phyloP scores from a whole-genome alignment of 495 filamentous ascomycete species.

The Aspergillus bertholletiae region DNA sequence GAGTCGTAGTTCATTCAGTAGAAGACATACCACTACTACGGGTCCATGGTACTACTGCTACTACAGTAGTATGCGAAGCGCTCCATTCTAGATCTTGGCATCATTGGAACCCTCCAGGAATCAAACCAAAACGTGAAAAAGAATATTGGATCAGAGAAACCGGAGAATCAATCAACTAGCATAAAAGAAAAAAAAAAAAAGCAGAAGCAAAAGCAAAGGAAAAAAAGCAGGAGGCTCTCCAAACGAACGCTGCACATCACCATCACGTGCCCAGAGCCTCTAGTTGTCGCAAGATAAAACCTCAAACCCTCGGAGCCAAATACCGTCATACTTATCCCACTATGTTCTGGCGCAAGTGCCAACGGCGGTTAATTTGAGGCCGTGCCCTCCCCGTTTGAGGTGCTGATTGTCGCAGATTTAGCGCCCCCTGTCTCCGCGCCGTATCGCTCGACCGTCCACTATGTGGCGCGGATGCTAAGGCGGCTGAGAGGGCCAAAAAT shows the following conservation, averaged over 20 bases:
- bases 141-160: no score
- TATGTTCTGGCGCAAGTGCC: constrained; percentile 12
- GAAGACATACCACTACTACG: no score
- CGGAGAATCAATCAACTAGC: no score
- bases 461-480: constrained; percentile 17
- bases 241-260: background rate
- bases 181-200: no score
- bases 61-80: no score
- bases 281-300: background rate
- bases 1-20: no score
- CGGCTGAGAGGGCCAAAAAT: constrained; percentile 16
- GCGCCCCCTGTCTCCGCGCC: constrained; percentile 28
- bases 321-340: constrained; percentile 3
- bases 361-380: constrained; percentile 32
- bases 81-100: no score
- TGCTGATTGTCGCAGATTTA: constrained; percentile 31
- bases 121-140: no score
- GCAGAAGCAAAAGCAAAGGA: no score
- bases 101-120: no score
- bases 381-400: constrained; percentile 11
- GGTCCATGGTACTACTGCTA: no score
- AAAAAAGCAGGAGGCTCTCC: background rate
- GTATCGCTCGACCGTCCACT: constrained; percentile 20
- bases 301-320: background rate
- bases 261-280: background rate